Conservation (phyloP, 2,329 filamentous ascomycete species). For the Xylaria sp. region DNA sequence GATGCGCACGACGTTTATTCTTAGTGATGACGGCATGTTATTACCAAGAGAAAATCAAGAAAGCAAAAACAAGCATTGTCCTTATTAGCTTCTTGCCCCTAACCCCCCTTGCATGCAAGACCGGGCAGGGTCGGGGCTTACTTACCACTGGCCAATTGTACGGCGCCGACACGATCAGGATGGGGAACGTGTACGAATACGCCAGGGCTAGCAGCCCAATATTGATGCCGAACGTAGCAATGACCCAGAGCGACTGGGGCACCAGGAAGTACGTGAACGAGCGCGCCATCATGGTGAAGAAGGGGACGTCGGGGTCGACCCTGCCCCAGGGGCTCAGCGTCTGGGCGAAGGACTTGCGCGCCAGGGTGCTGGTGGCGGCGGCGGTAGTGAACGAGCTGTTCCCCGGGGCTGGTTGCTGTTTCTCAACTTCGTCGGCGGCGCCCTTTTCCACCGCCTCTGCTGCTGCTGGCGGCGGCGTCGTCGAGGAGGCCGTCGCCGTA, state of each 20-base stretch:
- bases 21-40: no score
- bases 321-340: slow-evolving; percentile 46
- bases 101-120: no score
- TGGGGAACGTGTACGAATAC: slow-evolving; percentile 52
- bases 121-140: no score
- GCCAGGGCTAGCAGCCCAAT: slow-evolving; percentile 49
- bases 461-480: no score
- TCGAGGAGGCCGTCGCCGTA: slow-evolving; percentile 13
- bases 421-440: slow-evolving; percentile 19
- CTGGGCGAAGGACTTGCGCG: slow-evolving; percentile 42
- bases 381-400: no score
- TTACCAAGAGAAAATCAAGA: no score
- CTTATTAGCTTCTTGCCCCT: no score
- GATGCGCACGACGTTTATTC: no score
- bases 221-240: slow-evolving; percentile 49
- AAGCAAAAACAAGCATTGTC: no score
- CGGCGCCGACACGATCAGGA: slow-evolving; percentile 45
- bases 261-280: slow-evolving; percentile 50
- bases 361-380: slow-evolving; percentile 35
- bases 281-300: slow-evolving; percentile 46
- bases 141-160: slow-evolving; percentile 47
- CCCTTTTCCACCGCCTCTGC: slow-evolving; percentile 30
- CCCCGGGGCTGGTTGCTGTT: slow-evolving; percentile 12
- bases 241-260: slow-evolving; percentile 50
- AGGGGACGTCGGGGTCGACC: slow-evolving; percentile 44